Base-by-base conservation (phyloP, 257 asterid species). In the Primulina huaijiensis region DNA sequence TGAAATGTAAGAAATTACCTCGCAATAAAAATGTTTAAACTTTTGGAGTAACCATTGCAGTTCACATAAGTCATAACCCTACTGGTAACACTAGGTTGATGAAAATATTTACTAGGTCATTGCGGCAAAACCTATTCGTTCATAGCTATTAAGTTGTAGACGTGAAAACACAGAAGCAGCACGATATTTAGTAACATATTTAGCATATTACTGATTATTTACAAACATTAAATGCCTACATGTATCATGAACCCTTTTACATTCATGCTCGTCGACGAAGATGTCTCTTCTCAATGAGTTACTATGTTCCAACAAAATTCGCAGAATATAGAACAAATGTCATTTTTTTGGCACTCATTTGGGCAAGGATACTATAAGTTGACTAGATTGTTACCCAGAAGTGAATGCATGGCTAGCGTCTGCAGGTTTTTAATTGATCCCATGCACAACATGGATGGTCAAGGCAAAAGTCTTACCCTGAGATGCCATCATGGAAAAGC, bases 401-500 rank as follows among this genome's bases (percentile, higher is more conserved):
- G 65, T 43, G 59, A 34, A 60, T 74, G 73, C n/a, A 35, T 30
- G 17, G 21, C 20, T 56, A 52, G 35, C 6, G 57, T 35, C 43
- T 30, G 61, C 9, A 29, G n/a, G 34, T 68, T 57, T 43, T 31
- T 35, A 30, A 16, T 20, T 19, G 43, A 34, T 29, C 40, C 23
- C 9, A 9, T 50, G 63, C 20, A 43, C 17, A 23, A 57, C 50
- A 25, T 31, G 43, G 64, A 35, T 58, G 40, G 2, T 59, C 10
- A 53, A 29, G 53, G 2, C 31, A 33, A 52, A 62, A 60, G 67
- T 75, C 80, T 84, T 84, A 94, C 99, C 99, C 92, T 16, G 95
- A 82, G 34, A 73, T 71, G 53, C 92, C 92, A 70, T 82, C 87
- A 23, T 85, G 89, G 78, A 81, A 83, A 67, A 94, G 78, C 37